A percentile compares a stretch with the other conserved stretches of the same genome.
phyloP scores from a whole-genome alignment of 1,284 basidiomycete species.

The Ganoderma meredithae region DNA sequence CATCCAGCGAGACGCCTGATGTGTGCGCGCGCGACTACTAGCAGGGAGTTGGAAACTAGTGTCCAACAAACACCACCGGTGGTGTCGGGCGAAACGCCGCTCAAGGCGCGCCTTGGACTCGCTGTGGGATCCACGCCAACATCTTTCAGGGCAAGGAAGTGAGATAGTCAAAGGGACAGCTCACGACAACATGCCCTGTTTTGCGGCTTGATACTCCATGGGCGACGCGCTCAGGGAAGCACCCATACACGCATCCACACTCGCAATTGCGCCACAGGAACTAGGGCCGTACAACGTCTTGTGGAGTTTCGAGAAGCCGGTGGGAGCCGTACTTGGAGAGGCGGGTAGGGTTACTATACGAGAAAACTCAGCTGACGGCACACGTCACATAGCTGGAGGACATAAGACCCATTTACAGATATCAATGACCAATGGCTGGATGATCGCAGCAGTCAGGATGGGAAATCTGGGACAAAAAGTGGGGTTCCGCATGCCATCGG shows the following conservation, averaged over 20 bases:
- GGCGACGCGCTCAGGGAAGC: background rate
- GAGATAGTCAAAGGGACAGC: slow-evolving; percentile 11
- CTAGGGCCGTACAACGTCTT: background rate
- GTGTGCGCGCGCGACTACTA: slow-evolving; percentile 6
- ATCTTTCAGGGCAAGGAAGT: slow-evolving; percentile 12
- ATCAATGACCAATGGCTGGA: background rate
- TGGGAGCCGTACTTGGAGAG: background rate
- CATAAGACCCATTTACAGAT: background rate
- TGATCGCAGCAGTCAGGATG: slow-evolving; percentile 4
- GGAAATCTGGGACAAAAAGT: background rate
- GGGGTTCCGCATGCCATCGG: background rate
- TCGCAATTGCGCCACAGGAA: background rate
- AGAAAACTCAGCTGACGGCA: slow-evolving; percentile 3
- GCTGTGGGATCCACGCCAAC: slow-evolving; percentile 3
- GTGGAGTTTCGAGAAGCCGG: background rate
- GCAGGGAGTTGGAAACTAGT: background rate
- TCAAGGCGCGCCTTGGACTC: slow-evolving; percentile 2
- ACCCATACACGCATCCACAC: background rate
- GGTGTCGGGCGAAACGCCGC: background rate
- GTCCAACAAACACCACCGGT: slow-evolving; percentile 4
- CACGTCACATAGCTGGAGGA: slow-evolving; percentile 3
- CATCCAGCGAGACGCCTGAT: slow-evolving; percentile 13
- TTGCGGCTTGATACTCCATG: background rate
- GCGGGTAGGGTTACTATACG: background rate
- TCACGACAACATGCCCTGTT: background rate